phyloP scores from a whole-genome alignment of 2,329 filamentous ascomycete genomes.

The Botrytis hyacinthi region DNA sequence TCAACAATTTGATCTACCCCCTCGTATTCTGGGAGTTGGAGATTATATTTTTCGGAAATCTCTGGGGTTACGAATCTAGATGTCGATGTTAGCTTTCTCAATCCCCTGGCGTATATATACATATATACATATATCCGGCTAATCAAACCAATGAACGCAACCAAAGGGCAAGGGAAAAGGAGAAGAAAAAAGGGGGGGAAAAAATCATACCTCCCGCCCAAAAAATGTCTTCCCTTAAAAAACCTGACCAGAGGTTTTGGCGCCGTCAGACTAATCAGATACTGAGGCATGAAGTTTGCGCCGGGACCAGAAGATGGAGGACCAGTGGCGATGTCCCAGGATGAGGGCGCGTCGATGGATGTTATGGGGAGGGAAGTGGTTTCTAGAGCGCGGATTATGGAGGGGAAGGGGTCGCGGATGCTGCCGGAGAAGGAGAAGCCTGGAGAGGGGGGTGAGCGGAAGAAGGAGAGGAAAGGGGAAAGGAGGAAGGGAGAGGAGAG shows the following conservation, averaged over 20 bases:
- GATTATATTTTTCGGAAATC: slow-evolving; percentile 80
- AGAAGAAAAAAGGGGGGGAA: neutral
- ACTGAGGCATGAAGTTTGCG: slow-evolving; percentile 74
- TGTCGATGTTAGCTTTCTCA: slow-evolving; percentile 22
- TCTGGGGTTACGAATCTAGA: slow-evolving; percentile 72
- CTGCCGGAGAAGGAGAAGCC: slow-evolving; percentile 91
- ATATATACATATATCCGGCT: neutral
- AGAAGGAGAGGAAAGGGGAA: neutral
- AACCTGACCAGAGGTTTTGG: slow-evolving; percentile 85
- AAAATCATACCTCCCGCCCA: slow-evolving; percentile 72
- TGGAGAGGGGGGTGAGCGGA: slow-evolving; percentile 36
- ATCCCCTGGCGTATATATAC: too few species aligned
- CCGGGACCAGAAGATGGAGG: slow-evolving; percentile 76
- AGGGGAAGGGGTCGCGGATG: slow-evolving; percentile 86
- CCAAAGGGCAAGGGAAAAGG: accelerated
- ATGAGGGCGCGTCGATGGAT: slow-evolving; percentile 88
- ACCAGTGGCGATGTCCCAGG: slow-evolving; percentile 88
- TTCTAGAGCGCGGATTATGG: slow-evolving; percentile 75
- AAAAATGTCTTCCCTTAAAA: slow-evolving; percentile 85
- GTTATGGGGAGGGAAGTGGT: slow-evolving; percentile 73
- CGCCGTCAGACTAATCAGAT: slow-evolving; percentile 84
- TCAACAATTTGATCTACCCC: slow-evolving; percentile 90
- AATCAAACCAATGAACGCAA: neutral
- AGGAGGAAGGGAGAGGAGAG: slow-evolving; percentile 23
- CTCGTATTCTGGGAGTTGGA: slow-evolving; percentile 79